phyloP scores from a whole-genome alignment of 1,284 basidiomycete species.

The Tilletia indica region DNA sequence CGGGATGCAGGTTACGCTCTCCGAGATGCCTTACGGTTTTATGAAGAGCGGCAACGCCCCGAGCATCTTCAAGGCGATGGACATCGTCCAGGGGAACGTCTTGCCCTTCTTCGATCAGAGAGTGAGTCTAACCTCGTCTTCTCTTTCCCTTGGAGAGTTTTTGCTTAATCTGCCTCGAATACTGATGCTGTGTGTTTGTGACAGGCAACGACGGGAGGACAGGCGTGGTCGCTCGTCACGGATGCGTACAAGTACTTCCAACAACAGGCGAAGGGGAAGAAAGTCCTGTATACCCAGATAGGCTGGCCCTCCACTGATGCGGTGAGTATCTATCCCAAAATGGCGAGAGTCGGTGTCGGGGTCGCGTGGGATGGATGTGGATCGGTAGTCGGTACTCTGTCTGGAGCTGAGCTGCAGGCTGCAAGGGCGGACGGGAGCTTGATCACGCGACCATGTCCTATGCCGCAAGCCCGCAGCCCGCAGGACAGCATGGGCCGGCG shows the following conservation, averaged over 20 bases:
- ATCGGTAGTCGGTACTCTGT: too few relatives aligned
- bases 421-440: too few relatives aligned
- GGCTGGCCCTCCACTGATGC: conserved; percentile 47
- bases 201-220: conserved; percentile 65
- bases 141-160: background rate
- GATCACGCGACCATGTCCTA: too few relatives aligned
- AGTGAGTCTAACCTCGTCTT: background rate
- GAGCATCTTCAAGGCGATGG: conserved; percentile 66
- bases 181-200: background rate
- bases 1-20: conserved; percentile 68
- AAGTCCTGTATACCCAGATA: conserved; percentile 59
- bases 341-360: too few relatives aligned
- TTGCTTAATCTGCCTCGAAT: background rate
- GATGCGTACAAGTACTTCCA: conserved; percentile 66
- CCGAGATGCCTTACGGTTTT: conserved; percentile 62
- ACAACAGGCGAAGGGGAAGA: conserved; percentile 53
- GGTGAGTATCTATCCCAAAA: background rate
- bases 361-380: too few relatives aligned
- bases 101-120: conserved; percentile 68
- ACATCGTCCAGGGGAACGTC: conserved; percentile 69
- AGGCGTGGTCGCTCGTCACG: conserved; percentile 67
- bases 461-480: too few relatives aligned
- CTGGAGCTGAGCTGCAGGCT: too few relatives aligned
- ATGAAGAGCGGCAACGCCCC: conserved; percentile 60
- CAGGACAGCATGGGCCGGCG: too few relatives aligned